Evolutionary conservation across 2,329 filamentous ascomycete genomes (phyloP).

Genomic region (Mycosphaerella sp.): DNA sequence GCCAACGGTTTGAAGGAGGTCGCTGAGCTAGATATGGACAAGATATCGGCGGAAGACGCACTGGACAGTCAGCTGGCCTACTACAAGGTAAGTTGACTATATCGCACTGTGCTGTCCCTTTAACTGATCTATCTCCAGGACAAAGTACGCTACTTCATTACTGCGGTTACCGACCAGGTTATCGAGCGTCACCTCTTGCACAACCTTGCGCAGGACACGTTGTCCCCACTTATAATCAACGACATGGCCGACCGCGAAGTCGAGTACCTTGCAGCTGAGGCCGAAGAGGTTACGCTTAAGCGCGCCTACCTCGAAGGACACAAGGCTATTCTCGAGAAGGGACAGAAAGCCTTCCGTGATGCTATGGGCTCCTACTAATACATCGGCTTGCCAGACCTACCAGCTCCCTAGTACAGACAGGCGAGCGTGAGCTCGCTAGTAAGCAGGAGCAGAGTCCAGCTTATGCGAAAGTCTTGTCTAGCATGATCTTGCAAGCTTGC

Average conservation of each 20-base stretch:
- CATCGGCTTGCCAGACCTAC: neutral
- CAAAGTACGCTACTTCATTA: slow-evolving; percentile 36
- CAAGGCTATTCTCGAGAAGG: slow-evolving; percentile 35
- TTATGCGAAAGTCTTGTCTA: too few relatives aligned
- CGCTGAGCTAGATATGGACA: slow-evolving; percentile 32
- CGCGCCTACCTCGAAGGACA: slow-evolving; percentile 29
- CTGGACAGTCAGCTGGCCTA: slow-evolving; percentile 35
- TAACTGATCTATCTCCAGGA: slow-evolving; percentile 21
- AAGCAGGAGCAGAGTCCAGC: neutral
- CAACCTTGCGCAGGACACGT: slow-evolving; percentile 27
- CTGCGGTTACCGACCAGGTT: slow-evolving; percentile 34
- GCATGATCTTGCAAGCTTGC: neutral
- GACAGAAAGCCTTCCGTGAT: slow-evolving; percentile 30
- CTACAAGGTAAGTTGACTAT: slow-evolving; percentile 32
- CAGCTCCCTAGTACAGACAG: too few relatives aligned
- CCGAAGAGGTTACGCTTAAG: slow-evolving; percentile 26
- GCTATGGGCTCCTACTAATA: slow-evolving; percentile 1
- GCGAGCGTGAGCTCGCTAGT: neutral
- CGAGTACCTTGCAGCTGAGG: slow-evolving; percentile 33
- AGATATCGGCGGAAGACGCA: slow-evolving; percentile 33
- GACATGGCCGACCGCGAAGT: slow-evolving; percentile 35
- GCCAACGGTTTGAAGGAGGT: slow-evolving; percentile 3
- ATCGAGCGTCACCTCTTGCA: slow-evolving; percentile 37
- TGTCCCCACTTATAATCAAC: slow-evolving; percentile 31
- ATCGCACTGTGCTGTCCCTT: neutral